A percentile compares a stretch with the other conserved stretches of the same genome.
phyloP scores from a whole-genome alignment of 371 early-diverging fungal genomes.

The Mucor circinelloides region DNA sequence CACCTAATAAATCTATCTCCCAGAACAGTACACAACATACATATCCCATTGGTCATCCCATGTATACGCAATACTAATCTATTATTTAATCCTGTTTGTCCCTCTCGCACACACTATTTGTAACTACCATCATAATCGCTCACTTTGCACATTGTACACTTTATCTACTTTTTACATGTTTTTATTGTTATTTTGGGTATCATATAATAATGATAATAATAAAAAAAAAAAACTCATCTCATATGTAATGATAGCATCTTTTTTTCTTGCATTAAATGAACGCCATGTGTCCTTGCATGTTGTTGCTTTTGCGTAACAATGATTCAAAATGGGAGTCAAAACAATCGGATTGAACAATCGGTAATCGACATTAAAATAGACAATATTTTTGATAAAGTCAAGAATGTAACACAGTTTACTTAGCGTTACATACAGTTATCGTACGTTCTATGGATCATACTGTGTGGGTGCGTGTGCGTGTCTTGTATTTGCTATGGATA shows the following conservation, averaged over 20 bases:
- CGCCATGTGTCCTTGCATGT: background rate
- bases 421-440: background rate
- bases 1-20: background rate
- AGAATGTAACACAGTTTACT: background rate
- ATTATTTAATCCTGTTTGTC: background rate
- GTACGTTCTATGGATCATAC: background rate
- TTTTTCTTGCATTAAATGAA: background rate
- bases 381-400: background rate
- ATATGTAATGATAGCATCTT: too few species aligned
- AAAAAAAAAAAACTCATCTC: too few species aligned
- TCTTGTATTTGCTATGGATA: background rate
- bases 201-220: too few species aligned
- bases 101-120: background rate
- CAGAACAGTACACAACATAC: background rate
- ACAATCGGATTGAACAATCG: background rate
- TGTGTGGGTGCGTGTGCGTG: background rate
- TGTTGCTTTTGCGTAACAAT: background rate
- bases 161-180: background rate
- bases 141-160: background rate
- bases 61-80: background rate
- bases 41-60: constrained; percentile 3
- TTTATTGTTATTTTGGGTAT: too few species aligned
- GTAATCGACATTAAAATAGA: background rate
- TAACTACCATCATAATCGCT: background rate
- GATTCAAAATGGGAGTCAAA: background rate